Evolutionary conservation across 495 filamentous ascomycete genomes (phyloP), one percentile per base, ranked within the genome.

Genomic region (Penicillium turbatum): DNA sequence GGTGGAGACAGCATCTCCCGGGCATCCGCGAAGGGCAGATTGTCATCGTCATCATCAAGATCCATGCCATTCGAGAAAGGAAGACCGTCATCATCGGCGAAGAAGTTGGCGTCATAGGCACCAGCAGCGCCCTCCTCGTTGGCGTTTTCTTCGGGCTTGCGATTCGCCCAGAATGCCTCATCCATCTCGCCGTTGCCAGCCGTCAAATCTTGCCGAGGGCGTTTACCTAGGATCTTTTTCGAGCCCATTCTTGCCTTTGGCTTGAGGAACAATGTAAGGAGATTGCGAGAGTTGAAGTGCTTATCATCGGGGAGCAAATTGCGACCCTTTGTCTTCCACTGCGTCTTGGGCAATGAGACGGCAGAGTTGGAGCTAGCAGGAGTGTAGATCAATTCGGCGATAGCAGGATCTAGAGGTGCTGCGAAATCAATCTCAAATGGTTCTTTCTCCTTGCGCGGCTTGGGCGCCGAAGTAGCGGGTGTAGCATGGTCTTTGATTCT

Each of bases 241-340:
- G 81, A 76, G 31, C 82, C 77, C 64, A 95, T 78, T 32, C 84
- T 81, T 6, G 91, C 88, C 59, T 92, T 95, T 5, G 93, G 93
- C 65, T 99, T 99, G 26, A 97, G 76, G 79, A 97, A 99, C 3
- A 97, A 79, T 41, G 81, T 85, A 6, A 97, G 79, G 8, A 99
- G 76, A 61, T 96, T 88, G 56, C 84, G 85, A 5, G 92, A 97
- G 72, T 92, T 93, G 76, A 99, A 99, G 63, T 97, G 95, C 67
- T 96, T 96, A 72, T 99, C 93, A 62, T 99, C 93, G 3, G 93
- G 93, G 12, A 99, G 82, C 1, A 99, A 79, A 66, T 99, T 96
- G 37, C 90, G 80, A 13, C 87, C 87, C 70, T 93, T 95, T 5
- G 90, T 93, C 65, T 88, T 93, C 89, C 91, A 95, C 68, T 97